A percentile compares a stretch with the other conserved stretches of the same genome.
Evolutionary conservation across 352 stramenopile species (phyloP).

Genomic region (Phytophthora fragariae): DNA sequence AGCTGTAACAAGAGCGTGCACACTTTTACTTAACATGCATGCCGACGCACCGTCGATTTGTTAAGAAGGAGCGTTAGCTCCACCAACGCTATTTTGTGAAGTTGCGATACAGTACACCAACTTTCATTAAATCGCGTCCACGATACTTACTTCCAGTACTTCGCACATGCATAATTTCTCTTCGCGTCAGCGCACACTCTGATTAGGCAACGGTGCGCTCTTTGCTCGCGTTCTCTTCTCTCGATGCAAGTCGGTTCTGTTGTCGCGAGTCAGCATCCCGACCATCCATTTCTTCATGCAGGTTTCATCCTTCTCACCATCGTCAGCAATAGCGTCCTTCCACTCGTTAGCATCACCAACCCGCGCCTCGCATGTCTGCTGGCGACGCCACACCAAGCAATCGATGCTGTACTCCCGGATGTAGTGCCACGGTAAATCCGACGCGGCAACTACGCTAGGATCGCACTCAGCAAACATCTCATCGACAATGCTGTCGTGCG

Average conservation of each 20-base stretch:
- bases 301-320: conserved; percentile 10
- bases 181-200: neutral
- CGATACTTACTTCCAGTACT: conserved; percentile 28
- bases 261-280: conserved; percentile 41
- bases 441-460: conserved; percentile 27
- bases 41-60: neutral
- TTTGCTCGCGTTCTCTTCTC: conserved; percentile 39
- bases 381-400: conserved; percentile 37
- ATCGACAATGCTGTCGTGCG: conserved; percentile 56
- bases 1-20: conserved; percentile 33
- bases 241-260: conserved; percentile 43
- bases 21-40: conserved; percentile 9
- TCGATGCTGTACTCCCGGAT: conserved; percentile 50
- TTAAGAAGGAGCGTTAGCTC: neutral
- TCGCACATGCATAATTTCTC: conserved; percentile 25
- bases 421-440: conserved; percentile 58
- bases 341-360: conserved; percentile 29
- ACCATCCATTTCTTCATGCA: conserved; percentile 43
- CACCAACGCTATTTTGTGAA: conserved; percentile 14
- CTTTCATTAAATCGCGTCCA: conserved; percentile 7
- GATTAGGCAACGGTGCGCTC: conserved; percentile 22
- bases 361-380: conserved; percentile 22
- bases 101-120: neutral
- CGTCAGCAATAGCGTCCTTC: conserved; percentile 27
- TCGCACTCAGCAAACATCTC: conserved; percentile 62